Evolutionary conservation across 495 filamentous ascomycete species (phyloP), one percentile per base, ranked within the genome.

Genomic region (Aspergillus sparsus): DNA sequence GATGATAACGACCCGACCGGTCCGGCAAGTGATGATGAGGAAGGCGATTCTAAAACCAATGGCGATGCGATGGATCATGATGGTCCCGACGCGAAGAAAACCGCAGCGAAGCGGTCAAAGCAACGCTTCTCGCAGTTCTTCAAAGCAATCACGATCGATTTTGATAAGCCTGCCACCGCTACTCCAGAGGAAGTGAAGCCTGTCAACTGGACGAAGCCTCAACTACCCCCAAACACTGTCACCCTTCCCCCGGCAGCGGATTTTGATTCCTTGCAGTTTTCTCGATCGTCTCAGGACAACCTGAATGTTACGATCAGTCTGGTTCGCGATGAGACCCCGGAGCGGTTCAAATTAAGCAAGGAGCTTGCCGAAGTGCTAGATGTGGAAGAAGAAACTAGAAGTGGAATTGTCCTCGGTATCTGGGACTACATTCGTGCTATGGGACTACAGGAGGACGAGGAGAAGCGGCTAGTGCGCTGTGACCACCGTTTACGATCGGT

Each of bases 401-500:
- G 90, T 37, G 91, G 91, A 35, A 88, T 91, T 33, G 85, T 96
- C 18, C 88, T 93, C 78, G 92, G 89, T 31, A 83, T 99, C 32
- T 98, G 92, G 91, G 91, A 98, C 69, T 99, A 99, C 69, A 89
- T 96, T 62, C 88, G 89, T 60, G 82, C 89, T 18, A 90, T 89
- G 81, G 87, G 86, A 10, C 75, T 99, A 13, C 89, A 93, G 69
- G 93, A 97, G 63, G 91, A 96, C 56, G 93, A 97, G 21, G 94
- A 99, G 68, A 91, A 91, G 79, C 83, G 94, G 56, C 86, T 86
- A 49, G 91, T 99, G 59, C 86, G 88, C 58, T 98, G 95, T 67
- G 94, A 99, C 71, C 86, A 90, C 15, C 82, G 86, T 15, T 68
- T 98, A 57, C 83, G 81, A 77, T 83, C 82, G 62, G 93, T 95